Evolutionary conservation across 192 early-diverging fungal genomes (phyloP), one percentile per base, ranked within the genome.

Genomic region (Chytriomyces sp.): DNA sequence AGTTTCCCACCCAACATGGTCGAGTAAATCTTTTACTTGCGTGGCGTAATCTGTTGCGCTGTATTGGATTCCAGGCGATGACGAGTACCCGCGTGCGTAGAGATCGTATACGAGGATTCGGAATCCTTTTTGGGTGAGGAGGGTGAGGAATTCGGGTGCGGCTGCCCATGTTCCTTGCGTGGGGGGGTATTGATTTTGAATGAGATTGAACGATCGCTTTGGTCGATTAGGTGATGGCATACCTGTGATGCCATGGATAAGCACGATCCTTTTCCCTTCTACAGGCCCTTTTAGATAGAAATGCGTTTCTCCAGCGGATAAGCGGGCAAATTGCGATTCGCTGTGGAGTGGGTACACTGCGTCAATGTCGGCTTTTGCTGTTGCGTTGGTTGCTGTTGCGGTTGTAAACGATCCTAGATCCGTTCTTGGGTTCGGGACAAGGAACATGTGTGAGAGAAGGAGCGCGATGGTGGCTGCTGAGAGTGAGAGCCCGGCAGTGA

Each of bases 51-150:
- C 64, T 0, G 64, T 57, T 23, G 83, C 80, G 62, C 83, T 75
- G 67, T 83, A 89, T 47, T 63, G 24, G 1, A 72, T 60, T 26
- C 70, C 64, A 20, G 87, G 87, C 0, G 84, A 67, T 16, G 81
- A 80, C 20, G 82, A 81, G 49, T 84, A 89, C 0, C 87, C 87
- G 18, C 87, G 59, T 6, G 86, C 88, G 82, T 86, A 79, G 35
- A 86, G 44, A 57, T 83, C 87, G 71, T 81, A 89, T 16, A 75
- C 60, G 8, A 89, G 65, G 13, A 87, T 81, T 23, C 74, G 68
- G 49, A 81, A 80, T 7, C 80, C 83, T 24, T 82, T 78, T 28
- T 73, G 68, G 5, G 77, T 83, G 79, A 86, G 50, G 23, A 50
- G 59, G 49, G 59, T 48, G 43, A 78, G 49, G 45, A 84, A 35